Percentiles rank a stretch among this genome's conserved stretches.
Conservation (phyloP, 371 early-diverging fungal genomes). For the Mortierella sp. region DNA sequence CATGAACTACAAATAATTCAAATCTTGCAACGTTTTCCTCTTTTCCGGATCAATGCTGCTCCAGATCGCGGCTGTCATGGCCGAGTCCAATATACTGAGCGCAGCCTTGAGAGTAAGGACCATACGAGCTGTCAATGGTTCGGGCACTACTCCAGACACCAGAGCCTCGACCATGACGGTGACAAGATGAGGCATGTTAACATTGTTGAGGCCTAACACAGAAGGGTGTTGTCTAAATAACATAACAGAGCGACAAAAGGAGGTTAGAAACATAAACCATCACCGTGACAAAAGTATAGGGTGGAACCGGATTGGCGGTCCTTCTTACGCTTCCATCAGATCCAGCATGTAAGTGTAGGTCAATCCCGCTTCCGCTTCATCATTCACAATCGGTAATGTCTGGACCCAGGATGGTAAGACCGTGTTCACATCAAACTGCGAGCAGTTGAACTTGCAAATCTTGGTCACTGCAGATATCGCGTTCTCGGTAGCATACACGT, state of each 20-base stretch:
- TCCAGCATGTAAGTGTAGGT: slow-evolving; percentile 83
- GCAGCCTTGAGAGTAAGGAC: slow-evolving; percentile 66
- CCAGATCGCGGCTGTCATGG: slow-evolving; percentile 71
- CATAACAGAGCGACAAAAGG: neutral
- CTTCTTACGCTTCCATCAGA: slow-evolving; percentile 65
- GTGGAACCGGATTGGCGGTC: neutral
- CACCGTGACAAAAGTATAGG: neutral
- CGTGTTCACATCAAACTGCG: slow-evolving; percentile 69
- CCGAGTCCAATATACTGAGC: slow-evolving; percentile 64
- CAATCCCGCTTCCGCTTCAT: slow-evolving; percentile 85
- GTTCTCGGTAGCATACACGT: slow-evolving; percentile 89
- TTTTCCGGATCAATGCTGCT: slow-evolving; percentile 72
- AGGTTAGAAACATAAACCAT: neutral
- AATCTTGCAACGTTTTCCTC: slow-evolving; percentile 68
- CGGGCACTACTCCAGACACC: slow-evolving; percentile 68
- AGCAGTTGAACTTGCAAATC: slow-evolving; percentile 75
- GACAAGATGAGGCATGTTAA: slow-evolving; percentile 61
- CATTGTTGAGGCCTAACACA: slow-evolving; percentile 69
- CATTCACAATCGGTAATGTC: slow-evolving; percentile 85
- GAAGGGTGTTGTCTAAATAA: slow-evolving; percentile 18
- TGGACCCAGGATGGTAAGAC: slow-evolving; percentile 82
- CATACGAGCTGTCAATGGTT: slow-evolving; percentile 59
- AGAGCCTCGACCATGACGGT: slow-evolving; percentile 63
- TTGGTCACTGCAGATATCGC: slow-evolving; percentile 91
- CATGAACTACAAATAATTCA: slow-evolving; percentile 19